phyloP scores from a whole-genome alignment of 2,329 filamentous ascomycete species.

The Epichloe gansuensis region DNA sequence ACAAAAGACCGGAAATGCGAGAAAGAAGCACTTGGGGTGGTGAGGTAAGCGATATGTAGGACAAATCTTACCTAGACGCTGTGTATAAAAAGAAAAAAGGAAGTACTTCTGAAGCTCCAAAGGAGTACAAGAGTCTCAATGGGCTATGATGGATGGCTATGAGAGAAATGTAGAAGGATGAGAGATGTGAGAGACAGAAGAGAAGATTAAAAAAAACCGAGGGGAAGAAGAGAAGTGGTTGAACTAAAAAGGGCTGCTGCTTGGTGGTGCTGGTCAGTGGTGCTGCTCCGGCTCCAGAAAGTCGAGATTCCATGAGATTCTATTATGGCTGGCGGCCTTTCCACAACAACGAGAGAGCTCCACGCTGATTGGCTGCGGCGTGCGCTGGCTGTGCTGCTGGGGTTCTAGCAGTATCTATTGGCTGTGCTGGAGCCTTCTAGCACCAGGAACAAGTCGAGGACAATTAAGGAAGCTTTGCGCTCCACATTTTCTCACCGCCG shows the following conservation, averaged over 20 bases:
- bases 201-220: slow-evolving; percentile 13
- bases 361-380: slow-evolving; percentile 15
- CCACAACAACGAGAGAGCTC: slow-evolving; percentile 11
- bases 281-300: slow-evolving; percentile 12
- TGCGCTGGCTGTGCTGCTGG: not conserved
- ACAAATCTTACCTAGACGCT: slow-evolving; percentile 13
- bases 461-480: too few relatives aligned
- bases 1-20: not conserved
- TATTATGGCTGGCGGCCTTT: slow-evolving; percentile 24
- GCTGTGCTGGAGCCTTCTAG: slow-evolving; percentile 16
- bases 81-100: slow-evolving; percentile 8
- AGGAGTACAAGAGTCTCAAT: slow-evolving; percentile 11
- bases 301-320: slow-evolving; percentile 34
- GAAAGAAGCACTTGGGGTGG: not conserved
- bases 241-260: slow-evolving; percentile 23
- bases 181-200: slow-evolving; percentile 10
- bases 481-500: too few relatives aligned
- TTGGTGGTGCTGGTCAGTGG: slow-evolving; percentile 6
- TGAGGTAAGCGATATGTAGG: not conserved
- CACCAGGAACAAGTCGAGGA: not conserved
- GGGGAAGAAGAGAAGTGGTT: slow-evolving; percentile 13
- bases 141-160: slow-evolving; percentile 6
- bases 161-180: slow-evolving; percentile 8
- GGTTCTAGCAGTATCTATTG: slow-evolving; percentile 1
- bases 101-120: slow-evolving; percentile 2